Base-by-base conservation (phyloP, 768 basidiomycete species). In the Pleurotus sapidus region DNA sequence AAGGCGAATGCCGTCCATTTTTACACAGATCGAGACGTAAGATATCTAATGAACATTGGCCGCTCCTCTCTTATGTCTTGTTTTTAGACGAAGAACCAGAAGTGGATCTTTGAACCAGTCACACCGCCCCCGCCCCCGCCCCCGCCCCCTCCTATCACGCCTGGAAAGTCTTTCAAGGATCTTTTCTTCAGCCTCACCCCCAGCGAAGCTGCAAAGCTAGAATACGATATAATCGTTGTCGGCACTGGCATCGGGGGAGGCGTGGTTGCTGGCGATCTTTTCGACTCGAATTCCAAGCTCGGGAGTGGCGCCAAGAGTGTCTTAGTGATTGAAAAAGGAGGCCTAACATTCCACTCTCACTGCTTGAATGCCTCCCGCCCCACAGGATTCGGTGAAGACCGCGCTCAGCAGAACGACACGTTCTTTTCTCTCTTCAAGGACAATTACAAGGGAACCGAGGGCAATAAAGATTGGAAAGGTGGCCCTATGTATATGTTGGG, bases 291-390 rank as follows among this genome's bases (percentile, higher is more conserved):
- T 56, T 49, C 55, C 8, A 60, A 49, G 49, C 55, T 64, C 15
- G 62, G 66, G 23, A 20, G 18, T 15, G 46, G 30, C 14, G 60
- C 60, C 17, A 61, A 60, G 47, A 56, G 56, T 20, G 49, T 68
- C 30, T 62, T 68, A 12, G 64, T 68, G 57, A 65, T 67, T 55
- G 67, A 68, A 53, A 59, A 59, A 37, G 67, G 67, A 34, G 65
- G 59, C 27, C 59, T 68, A 5, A 23, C 56, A 17, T 68, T 66
- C 59, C 66, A 68, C 48, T 65, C 66, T 9, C 66, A 66, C 47
- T 66, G 62, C 49, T 60, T 66, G 48, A 66, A 68, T 46, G 62
- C 62, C n/a, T 46, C 66, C 15, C 64, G 66, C 6, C 66, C 66
- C 5, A 34, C 51, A 14, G 61, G 59, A 9, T 61, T 60, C 30